These are phyloP conservation scores for Talaromyces funiculosus DNA, from an alignment of 2,329 filamentous ascomycete genomes.

Conservation along the genomic window DNA sequence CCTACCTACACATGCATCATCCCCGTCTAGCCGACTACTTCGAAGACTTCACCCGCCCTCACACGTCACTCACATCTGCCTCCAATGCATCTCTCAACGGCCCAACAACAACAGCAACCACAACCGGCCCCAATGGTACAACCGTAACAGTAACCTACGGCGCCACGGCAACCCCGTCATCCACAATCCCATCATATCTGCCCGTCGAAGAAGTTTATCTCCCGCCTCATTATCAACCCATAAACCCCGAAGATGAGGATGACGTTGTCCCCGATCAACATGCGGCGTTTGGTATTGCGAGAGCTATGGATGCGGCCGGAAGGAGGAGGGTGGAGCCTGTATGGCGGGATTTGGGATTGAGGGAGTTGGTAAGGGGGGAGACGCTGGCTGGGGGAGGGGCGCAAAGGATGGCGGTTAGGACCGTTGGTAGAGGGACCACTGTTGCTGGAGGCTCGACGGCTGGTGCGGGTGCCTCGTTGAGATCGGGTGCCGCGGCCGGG, in stretches of 20 bases:
- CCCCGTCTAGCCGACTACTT: conserved; percentile 46
- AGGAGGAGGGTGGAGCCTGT: conserved; percentile 42
- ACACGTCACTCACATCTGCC: conserved; percentile 27
- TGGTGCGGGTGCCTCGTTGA: conserved; percentile 11
- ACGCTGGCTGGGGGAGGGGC: conserved; percentile 1
- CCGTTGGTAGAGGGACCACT: background rate
- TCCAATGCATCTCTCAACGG: background rate
- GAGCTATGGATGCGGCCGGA: conserved; percentile 49
- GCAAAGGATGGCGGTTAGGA: conserved; percentile 14
- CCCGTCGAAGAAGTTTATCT: conserved; percentile 59
- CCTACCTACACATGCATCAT: conserved; percentile 45
- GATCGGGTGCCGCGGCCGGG: conserved; percentile 10
- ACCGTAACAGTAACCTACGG: conserved; percentile 23
- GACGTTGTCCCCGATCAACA: conserved; percentile 63
- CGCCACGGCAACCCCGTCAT: conserved; percentile 21
- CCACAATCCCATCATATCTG: conserved; percentile 38
- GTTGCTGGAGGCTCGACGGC: conserved; percentile 14
- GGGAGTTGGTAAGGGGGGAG: conserved; percentile 41
- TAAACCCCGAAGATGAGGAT: conserved; percentile 63
- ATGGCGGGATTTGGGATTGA: conserved; percentile 56
- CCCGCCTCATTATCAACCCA: conserved; percentile 54
- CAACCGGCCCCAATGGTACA: conserved; percentile 8
- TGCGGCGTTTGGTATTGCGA: conserved; percentile 60
- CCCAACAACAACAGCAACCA: conserved; percentile 13
- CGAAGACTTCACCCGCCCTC: conserved; percentile 46